Evolutionary conservation across 169 alveolate species (phyloP).

Genomic region (Plasmodium yoelii): DNA sequence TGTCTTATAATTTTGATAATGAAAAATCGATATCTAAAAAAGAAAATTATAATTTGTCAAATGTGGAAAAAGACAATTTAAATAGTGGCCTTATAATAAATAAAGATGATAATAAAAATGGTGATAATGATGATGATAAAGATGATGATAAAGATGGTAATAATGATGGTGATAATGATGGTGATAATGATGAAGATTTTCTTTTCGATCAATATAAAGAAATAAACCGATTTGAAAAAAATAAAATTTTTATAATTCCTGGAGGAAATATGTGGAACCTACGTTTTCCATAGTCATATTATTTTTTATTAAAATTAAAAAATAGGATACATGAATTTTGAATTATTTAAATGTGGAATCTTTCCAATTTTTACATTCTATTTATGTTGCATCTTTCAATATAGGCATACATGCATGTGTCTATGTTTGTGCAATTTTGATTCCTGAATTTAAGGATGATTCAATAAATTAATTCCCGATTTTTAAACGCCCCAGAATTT

Average conservation of each 20-base stretch:
- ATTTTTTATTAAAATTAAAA: not conserved
- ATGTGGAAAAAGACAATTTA: not conserved
- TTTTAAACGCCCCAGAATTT: no score
- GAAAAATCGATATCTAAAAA: not conserved
- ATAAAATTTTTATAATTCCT: constrained; percentile 41
- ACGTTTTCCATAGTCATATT: constrained; percentile 9
- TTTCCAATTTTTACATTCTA: not conserved
- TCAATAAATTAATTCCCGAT: no score
- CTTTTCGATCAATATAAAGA: constrained; percentile 8
- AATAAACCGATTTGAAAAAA: constrained; percentile 66
- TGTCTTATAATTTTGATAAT: not conserved
- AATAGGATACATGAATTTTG: not conserved
- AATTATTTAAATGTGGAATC: not conserved
- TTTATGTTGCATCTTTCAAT: no score
- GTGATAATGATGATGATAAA: not conserved
- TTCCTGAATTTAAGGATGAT: no score
- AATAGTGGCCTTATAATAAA: not conserved
- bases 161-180: no score
- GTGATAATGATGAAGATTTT: no score
- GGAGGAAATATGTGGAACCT: constrained; percentile 66
- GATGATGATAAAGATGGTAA: not conserved
- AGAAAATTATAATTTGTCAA: not conserved
- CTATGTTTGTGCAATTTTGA: no score
- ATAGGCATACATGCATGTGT: no score
- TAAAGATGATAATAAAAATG: not conserved